Base-by-base conservation (phyloP, 805 yeast species). In the Candida michaelii region DNA sequence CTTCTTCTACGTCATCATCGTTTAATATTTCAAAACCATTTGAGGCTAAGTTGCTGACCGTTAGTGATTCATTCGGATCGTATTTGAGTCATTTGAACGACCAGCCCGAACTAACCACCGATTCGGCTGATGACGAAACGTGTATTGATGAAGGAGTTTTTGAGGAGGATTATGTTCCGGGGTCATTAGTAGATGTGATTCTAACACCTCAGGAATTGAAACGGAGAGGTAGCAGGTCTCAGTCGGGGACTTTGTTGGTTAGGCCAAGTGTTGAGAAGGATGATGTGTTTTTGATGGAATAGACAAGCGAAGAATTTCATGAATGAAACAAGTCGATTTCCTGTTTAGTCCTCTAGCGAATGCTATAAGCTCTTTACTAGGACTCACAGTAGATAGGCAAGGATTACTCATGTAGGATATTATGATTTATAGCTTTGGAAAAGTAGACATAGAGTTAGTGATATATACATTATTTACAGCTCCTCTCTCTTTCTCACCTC, bases 91-190 rank as follows among this genome's bases (percentile, higher is more conserved):
- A 29, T 34, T 36, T 27, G 12, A 36, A 36, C n/a, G 39, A 36
- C 9, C 31, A 29, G 31, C 9, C 9, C 13, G 32, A 35, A 25
- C 8, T 21, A 21, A 8, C 23, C 5, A 8, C 23, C 5, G 46
- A 39, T 9, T 46, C 45, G 23, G 48, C 45, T 17, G 54, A 40
- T n/a, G 76, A 71, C 34, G 78, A 73, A 34, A 46, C 23, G 2
- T 36, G 37, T 13, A 24, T 33, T 3, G 44, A 47, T 31, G 40
- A 29, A 10, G 36, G 40, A 5, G 65, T 73, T 5, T 76, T 66
- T 56, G 86, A 77, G 36, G 90, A 86, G 50, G 95, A 86, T 56
- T 85, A 80, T 52, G 85, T 89, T 3, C 97, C 97, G 1, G 80
- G 83, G 5, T 79, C 90, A 21, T 65, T 89, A 29, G 77, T 83